Evolutionary conservation across 768 basidiomycete species (phyloP), one percentile per base, ranked within the genome.

Genomic region (Suillus tomentosus): DNA sequence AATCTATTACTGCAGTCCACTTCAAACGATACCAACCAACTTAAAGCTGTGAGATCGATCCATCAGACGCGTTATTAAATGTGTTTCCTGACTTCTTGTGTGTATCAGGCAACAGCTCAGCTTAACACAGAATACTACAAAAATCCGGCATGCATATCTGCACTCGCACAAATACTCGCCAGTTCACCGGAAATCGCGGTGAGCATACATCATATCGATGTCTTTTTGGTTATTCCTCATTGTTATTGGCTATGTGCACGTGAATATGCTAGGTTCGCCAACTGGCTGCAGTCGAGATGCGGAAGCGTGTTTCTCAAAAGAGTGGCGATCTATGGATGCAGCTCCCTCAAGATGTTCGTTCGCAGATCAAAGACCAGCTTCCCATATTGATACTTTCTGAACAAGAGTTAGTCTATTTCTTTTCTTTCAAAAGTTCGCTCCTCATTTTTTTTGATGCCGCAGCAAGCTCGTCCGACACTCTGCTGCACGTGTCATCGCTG

Each of bases 41-140:
- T 98, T 75, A 96, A 97, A 81, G 85, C 89, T 71, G 96, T 96
- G 79, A 77, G 93, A 77, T 64, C 66, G 56, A 34, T 48, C 50
- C 65, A 77, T 72, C 71, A 24, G 45, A 71, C 70, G 68, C 69
- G 70, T 73, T 62, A 64, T 71, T 70, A 42, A 3, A 45, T 43
- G 22, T 43, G 60, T 48, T 57, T 45, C 15, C 65, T 64, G 68
- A 22, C 72, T 51, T 58, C 50, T 36, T 22, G 39, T 62, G 64
- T 31, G 65, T 47, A 31, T 22, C 66, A 98, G 95, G 95, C 96
- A 7, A 99, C 97, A 15, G 85, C 92, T 6, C 87, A 89, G 69
- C 84, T 99, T 62, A 97, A 96, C 78, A 88, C 88, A 69, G 90
- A 96, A 60, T 99, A 87, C 79, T 99, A 96, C 86, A 95, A 93